Conservation (phyloP, 1,139 yeast genomes). For the Debaryomyces psychrophilus region DNA sequence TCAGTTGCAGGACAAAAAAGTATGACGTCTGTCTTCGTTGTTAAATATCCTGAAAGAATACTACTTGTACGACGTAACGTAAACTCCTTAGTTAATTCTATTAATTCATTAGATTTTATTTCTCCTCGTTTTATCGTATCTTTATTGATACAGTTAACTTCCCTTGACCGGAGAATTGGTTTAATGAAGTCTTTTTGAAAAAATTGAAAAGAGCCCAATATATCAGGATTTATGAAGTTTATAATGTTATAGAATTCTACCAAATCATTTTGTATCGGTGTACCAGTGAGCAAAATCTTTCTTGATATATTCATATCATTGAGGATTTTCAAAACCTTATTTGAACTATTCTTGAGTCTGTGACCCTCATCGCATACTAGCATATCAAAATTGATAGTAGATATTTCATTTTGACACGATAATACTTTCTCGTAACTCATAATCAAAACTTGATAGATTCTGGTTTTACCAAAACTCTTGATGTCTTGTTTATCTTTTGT, state of each 20-base stretch:
- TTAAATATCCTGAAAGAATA: constrained; percentile 54
- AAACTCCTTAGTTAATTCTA: constrained; percentile 64
- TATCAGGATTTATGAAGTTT: constrained; percentile 83
- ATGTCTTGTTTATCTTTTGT: constrained; percentile 63
- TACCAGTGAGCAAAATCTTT: constrained; percentile 78
- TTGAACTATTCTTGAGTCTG: constrained; percentile 69
- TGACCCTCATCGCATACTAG: constrained; percentile 96
- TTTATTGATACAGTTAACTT: constrained; percentile 63
- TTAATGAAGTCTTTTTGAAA: constrained; percentile 69
- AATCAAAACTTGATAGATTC: constrained; percentile 79
- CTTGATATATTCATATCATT: constrained; percentile 56
- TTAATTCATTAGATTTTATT: constrained; percentile 61
- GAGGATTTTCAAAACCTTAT: constrained; percentile 69
- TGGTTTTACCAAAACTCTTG: constrained; percentile 62
- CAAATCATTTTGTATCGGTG: constrained; percentile 93
- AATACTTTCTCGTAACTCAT: constrained; percentile 86
- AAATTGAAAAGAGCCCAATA: constrained; percentile 62
- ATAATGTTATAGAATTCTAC: constrained; percentile 79
- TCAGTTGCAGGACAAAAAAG: constrained; percentile 76
- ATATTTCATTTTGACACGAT: constrained; percentile 57
- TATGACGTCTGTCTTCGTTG: constrained; percentile 78
- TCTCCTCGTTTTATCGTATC: constrained; percentile 58
- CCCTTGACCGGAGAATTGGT: constrained; percentile 78
- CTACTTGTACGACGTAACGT: constrained; percentile 74
- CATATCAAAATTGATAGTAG: constrained; percentile 60